A percentile compares a stretch with the other conserved stretches of the same genome.
Evolutionary conservation across 805 yeast genomes (phyloP).

Genomic region (Torulaspora quercuum): DNA sequence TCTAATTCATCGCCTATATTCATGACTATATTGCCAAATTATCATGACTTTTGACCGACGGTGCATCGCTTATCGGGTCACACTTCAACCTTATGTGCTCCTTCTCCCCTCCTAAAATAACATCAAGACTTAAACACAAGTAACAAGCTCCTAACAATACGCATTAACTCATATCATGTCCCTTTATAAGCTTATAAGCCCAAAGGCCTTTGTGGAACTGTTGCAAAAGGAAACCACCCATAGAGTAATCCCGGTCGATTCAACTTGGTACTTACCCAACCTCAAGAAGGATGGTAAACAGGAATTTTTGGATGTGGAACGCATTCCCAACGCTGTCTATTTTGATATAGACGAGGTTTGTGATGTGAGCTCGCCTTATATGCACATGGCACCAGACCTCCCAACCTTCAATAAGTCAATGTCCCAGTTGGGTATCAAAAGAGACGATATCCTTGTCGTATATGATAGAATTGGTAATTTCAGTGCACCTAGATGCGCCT

Average conservation of each 20-base stretch:
- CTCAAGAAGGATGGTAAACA: slow-evolving; percentile 54
- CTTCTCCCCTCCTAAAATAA: no score
- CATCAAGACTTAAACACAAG: no score
- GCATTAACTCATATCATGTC: slow-evolving; percentile 18
- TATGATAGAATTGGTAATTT: slow-evolving; percentile 85
- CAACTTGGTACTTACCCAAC: slow-evolving; percentile 92
- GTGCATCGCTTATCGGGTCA: no score
- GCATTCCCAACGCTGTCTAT: slow-evolving; percentile 65
- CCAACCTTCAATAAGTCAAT: slow-evolving; percentile 53
- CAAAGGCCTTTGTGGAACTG: slow-evolving; percentile 26
- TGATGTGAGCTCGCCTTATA: slow-evolving; percentile 59
- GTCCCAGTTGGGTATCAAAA: slow-evolving; percentile 52
- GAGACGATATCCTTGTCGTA: slow-evolving; percentile 62
- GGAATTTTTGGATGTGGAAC: slow-evolving; percentile 51
- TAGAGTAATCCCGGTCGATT: slow-evolving; percentile 64
- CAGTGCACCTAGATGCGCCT: slow-evolving; percentile 86
- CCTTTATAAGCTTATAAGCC: slow-evolving; percentile 30
- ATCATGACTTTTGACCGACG: no score
- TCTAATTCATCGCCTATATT: no score
- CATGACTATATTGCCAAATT: no score
- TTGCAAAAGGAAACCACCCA: slow-evolving; percentile 23
- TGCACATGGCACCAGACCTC: slow-evolving; percentile 84
- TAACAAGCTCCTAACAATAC: no score
- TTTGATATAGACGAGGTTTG: slow-evolving; percentile 75
- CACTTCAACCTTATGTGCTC: no score